phyloP scores from a whole-genome alignment of 2,329 filamentous ascomycete genomes.

The Xylariaceae sp. region DNA sequence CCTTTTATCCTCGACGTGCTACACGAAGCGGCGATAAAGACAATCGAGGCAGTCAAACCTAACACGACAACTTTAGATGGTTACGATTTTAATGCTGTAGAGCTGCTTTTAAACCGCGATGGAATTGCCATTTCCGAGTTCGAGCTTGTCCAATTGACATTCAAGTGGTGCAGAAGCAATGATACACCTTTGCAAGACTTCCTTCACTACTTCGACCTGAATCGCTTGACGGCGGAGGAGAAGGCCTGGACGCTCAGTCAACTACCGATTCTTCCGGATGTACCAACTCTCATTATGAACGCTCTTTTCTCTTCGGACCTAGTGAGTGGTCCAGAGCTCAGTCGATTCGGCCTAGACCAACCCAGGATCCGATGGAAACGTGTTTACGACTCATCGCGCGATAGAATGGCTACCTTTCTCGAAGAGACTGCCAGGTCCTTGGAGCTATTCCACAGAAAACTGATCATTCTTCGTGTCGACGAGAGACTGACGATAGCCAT shows the following conservation, averaged over 20 bases:
- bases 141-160: conserved; percentile 5
- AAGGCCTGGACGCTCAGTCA: conserved; percentile 8
- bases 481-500: conserved; percentile 12
- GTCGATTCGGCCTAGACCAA: conserved; percentile 3
- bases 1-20: conserved; percentile 5
- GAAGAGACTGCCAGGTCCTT: conserved; percentile 2
- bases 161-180: conserved; percentile 10
- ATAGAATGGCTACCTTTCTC: conserved; percentile 9
- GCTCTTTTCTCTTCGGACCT: conserved; percentile 6
- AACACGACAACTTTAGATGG: background rate
- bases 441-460: conserved; percentile 8
- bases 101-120: conserved; percentile 8
- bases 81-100: conserved; percentile 7
- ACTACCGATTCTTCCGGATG: background rate
- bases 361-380: conserved; percentile 7
- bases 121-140: conserved; percentile 9
- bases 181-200: conserved; percentile 2
- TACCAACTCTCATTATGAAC: conserved; percentile 8
- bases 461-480: conserved; percentile 9
- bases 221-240: conserved; percentile 4
- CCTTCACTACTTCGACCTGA: conserved; percentile 9
- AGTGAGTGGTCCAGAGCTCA: conserved; percentile 4
- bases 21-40: conserved; percentile 3
- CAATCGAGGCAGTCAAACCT: background rate
- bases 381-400: conserved; percentile 5